phyloP scores from a whole-genome alignment of 2,329 filamentous ascomycete genomes.

The Sarocladium strictum region DNA sequence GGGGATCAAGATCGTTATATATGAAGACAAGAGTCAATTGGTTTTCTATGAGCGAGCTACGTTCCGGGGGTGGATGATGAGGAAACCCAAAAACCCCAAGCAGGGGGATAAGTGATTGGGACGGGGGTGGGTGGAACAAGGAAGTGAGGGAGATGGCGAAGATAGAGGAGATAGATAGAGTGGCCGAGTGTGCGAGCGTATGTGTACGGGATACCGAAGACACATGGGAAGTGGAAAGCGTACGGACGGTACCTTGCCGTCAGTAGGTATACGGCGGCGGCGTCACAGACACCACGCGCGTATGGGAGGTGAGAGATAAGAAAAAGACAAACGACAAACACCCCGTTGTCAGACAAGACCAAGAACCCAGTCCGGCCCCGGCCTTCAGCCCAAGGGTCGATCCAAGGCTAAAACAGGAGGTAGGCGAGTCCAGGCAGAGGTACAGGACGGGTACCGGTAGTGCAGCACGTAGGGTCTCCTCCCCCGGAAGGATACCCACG shows the following conservation, averaged over 20 bases:
- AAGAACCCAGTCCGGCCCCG: too few species aligned
- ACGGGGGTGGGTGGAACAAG: neutral
- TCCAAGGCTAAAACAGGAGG: too few species aligned
- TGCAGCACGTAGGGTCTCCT: neutral
- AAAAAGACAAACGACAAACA: neutral
- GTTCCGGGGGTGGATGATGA: neutral
- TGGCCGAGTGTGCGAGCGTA: neutral
- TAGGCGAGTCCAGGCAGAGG: too few species aligned
- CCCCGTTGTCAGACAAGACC: neutral
- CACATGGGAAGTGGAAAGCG: neutral
- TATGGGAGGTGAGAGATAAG: too few species aligned
- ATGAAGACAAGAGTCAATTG: constrained; percentile 1
- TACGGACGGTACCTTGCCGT: too few species aligned
- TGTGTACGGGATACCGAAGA: too few species aligned
- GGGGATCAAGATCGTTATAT: constrained; percentile 7
- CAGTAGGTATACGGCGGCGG: too few species aligned
- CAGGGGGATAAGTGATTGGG: neutral
- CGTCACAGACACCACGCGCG: too few species aligned
- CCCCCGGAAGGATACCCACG: neutral
- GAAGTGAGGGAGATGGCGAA: neutral
- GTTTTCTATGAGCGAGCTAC: neutral
- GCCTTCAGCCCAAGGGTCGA: too few species aligned
- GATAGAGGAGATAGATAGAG: neutral
- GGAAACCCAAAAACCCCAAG: neutral
- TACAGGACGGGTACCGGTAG: too few species aligned